Evolutionary conservation across 768 basidiomycete genomes (phyloP).

Genomic region (Amanita rubescens): DNA sequence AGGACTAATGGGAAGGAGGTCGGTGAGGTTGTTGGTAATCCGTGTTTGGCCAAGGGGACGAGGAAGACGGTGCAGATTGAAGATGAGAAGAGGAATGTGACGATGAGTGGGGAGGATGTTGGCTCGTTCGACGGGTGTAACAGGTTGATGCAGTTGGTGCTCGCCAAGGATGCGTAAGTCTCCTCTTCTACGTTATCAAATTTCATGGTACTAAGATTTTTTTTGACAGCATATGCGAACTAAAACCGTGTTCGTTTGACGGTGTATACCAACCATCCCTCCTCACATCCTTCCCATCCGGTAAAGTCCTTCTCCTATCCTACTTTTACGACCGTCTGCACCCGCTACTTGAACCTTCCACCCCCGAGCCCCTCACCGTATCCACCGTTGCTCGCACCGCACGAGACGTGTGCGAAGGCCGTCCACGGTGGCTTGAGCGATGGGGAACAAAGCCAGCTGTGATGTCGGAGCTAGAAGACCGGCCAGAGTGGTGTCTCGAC

Average conservation of each 20-base stretch:
- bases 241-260: conserved; percentile 94
- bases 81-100: conserved; percentile 29
- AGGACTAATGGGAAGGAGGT: conserved; percentile 16
- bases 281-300: conserved; percentile 78
- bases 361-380: conserved; percentile 31
- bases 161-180: conserved; percentile 91
- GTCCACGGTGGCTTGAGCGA: conserved; percentile 47
- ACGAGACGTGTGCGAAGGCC: conserved; percentile 65
- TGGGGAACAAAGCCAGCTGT: conserved; percentile 29
- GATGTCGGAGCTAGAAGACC: conserved; percentile 60
- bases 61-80: conserved; percentile 56
- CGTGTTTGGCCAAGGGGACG: conserved; percentile 68
- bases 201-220: background rate
- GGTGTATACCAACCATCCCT: conserved; percentile 96
- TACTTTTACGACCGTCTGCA: conserved; percentile 96
- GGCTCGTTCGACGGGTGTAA: conserved; percentile 86
- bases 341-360: conserved; percentile 49
- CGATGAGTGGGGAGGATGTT: conserved; percentile 70
- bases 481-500: conserved; percentile 95
- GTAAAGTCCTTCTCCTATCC: conserved; percentile 85
- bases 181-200: background rate
- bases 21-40: conserved; percentile 48
- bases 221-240: conserved; percentile 64
- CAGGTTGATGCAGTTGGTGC: conserved; percentile 74
- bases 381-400: conserved; percentile 61